phyloP scores from a whole-genome alignment of 169 alveolate species.

The Babesia caballi region DNA sequence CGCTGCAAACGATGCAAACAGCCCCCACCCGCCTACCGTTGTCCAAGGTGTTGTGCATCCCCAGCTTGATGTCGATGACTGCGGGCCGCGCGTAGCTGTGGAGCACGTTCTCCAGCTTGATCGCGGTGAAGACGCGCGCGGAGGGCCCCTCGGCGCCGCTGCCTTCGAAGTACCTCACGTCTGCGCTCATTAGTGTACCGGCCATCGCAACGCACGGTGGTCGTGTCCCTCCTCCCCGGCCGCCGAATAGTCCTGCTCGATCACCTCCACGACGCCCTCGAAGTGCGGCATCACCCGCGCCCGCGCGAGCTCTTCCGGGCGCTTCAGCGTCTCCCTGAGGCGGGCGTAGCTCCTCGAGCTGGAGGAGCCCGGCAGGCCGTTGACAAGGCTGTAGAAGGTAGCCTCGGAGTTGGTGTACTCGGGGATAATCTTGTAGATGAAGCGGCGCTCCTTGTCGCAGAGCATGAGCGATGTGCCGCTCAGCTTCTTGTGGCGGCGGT shows the following conservation, averaged over 20 bases:
- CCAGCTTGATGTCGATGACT: constrained; percentile 60
- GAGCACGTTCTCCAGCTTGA: constrained; percentile 54
- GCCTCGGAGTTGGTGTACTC: constrained; percentile 56
- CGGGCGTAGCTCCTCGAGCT: constrained; percentile 2
- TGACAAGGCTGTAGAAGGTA: constrained; percentile 38
- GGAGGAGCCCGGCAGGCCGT: neutral
- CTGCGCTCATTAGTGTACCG: neutral
- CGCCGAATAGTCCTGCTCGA: neutral
- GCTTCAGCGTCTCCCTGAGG: constrained; percentile 4
- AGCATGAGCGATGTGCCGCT: constrained; percentile 67
- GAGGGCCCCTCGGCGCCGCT: neutral
- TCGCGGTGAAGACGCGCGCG: neutral
- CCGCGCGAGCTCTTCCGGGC: constrained; percentile 3
- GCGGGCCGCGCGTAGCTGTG: constrained; percentile 46
- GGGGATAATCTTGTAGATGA: constrained; percentile 54
- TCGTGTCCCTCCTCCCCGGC: neutral
- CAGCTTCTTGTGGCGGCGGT: constrained; percentile 42
- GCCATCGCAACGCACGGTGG: neutral
- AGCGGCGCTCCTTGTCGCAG: constrained; percentile 25
- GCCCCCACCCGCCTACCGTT: neutral
- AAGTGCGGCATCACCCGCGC: constrained; percentile 27
- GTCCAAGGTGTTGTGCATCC: constrained; percentile 42
- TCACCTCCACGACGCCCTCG: constrained; percentile 23
- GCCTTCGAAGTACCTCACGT: neutral
- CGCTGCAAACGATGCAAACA: neutral